Evolutionary conservation across 495 filamentous ascomycete species (phyloP).

Genomic region (Terfezia claveryi): DNA sequence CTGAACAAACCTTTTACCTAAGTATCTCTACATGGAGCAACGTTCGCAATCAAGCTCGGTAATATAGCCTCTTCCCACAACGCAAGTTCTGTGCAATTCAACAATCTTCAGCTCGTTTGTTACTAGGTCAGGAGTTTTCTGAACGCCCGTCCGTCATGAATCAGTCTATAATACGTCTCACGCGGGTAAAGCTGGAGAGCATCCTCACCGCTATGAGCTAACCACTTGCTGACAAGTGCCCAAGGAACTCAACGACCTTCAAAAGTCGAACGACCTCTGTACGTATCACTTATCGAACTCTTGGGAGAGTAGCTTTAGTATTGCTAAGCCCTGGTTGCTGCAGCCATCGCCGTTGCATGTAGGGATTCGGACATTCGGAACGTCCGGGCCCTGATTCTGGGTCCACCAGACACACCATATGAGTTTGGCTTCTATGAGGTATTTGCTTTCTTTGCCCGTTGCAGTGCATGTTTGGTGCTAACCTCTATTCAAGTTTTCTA

Average conservation of each 20-base stretch:
- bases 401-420: slow-evolving; percentile 86
- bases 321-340: slow-evolving; percentile 4
- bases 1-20: no score
- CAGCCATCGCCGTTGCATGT: slow-evolving; percentile 69
- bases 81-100: no score
- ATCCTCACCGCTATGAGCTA: background rate
- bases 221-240: background rate
- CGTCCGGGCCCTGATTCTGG: slow-evolving; percentile 72
- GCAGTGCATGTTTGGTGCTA: slow-evolving; percentile 6
- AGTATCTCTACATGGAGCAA: no score
- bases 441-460: slow-evolving; percentile 4
- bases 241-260: slow-evolving; percentile 64
- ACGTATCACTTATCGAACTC: slow-evolving; percentile 18
- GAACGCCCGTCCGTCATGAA: slow-evolving; percentile 21
- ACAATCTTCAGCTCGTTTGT: no score
- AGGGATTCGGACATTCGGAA: slow-evolving; percentile 72
- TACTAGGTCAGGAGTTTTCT: no score
- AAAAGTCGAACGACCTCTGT: slow-evolving; percentile 66
- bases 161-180: slow-evolving; percentile 68
- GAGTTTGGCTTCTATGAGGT: slow-evolving; percentile 96
- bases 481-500: slow-evolving; percentile 30
- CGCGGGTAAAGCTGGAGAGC: slow-evolving; percentile 35
- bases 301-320: no score
- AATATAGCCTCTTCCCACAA: no score
- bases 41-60: no score